phyloP scores from a whole-genome alignment of 208 protist species.

The Leishmania guyanensis region DNA sequence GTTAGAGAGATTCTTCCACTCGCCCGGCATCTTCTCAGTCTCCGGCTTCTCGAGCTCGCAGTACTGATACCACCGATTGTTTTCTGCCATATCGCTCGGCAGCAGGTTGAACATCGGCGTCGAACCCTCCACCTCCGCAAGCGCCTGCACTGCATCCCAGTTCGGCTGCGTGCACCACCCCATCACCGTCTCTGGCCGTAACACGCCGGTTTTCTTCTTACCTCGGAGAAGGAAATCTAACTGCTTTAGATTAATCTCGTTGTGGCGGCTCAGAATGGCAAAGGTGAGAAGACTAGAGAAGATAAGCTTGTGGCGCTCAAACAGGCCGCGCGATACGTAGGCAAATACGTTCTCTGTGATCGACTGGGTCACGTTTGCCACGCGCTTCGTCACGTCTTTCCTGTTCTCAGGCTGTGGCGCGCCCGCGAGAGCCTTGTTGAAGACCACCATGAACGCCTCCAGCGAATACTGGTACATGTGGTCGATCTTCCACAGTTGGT shows the following conservation, averaged over 20 bases:
- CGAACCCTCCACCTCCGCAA: conserved; percentile 90
- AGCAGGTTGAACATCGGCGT: conserved; percentile 89
- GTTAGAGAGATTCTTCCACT: conserved; percentile 95
- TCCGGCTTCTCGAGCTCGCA: conserved; percentile 92
- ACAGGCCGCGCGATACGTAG: conserved; percentile 97
- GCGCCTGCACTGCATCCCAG: conserved; percentile 92
- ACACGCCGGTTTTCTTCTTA: conserved; percentile 87
- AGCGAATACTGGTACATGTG: conserved; percentile 99
- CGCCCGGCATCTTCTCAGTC: conserved; percentile 90
- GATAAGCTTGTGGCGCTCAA: conserved; percentile 99
- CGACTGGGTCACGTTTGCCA: conserved; percentile 92
- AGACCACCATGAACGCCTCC: conserved; percentile 97
- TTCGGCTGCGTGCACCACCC: conserved; percentile 93
- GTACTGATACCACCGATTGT: conserved; percentile 93
- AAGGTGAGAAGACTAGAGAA: conserved; percentile 97
- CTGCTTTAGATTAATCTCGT: conserved; percentile 90
- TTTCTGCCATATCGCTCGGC: conserved; percentile 90
- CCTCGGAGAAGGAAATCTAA: conserved; percentile 95
- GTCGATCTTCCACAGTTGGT: conserved; percentile 96
- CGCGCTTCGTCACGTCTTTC: conserved; percentile 92
- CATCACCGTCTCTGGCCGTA: conserved; percentile 88
- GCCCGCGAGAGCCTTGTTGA: conserved; percentile 95
- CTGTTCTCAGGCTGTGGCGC: conserved; percentile 90
- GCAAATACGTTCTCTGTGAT: conserved; percentile 95
- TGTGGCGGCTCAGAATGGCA: conserved; percentile 83